These are phyloP conservation scores for Populus alba DNA, from an alignment of 345 rosid species.

Conservation along the genomic window DNA sequence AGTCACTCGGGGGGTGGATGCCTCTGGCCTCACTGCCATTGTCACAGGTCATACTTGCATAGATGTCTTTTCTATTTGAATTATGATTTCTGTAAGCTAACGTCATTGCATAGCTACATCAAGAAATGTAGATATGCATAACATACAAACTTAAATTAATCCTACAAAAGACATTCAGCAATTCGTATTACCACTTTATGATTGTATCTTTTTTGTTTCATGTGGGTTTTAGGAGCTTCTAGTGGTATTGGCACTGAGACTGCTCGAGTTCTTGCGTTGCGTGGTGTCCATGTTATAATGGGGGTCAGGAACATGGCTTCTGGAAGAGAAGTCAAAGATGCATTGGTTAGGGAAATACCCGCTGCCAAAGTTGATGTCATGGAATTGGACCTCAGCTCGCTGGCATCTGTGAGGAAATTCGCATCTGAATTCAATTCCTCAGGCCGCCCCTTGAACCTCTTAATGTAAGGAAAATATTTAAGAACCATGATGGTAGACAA, in stretches of 20 bases:
- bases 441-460: constrained; percentile 39
- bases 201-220: background rate
- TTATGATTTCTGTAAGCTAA: background rate
- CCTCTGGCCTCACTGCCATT: constrained; percentile 71
- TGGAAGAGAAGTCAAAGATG: constrained; percentile 31
- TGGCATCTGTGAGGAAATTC: constrained; percentile 40
- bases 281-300: constrained; percentile 28
- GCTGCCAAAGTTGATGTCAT: constrained; percentile 31
- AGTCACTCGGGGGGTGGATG: constrained; percentile 72
- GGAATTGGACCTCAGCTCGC: constrained; percentile 42
- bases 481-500: background rate
- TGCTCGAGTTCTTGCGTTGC: constrained; percentile 37
- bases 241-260: constrained; percentile 82
- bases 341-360: constrained; percentile 27
- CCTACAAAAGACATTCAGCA: background rate
- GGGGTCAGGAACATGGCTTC: constrained; percentile 34
- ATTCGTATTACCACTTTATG: background rate
- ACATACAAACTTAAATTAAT: background rate
- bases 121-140: background rate
- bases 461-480: constrained; percentile 38
- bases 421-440: constrained; percentile 28
- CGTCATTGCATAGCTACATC: background rate
- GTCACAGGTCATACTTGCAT: constrained; percentile 47
- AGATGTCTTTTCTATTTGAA: background rate
- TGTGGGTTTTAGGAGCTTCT: constrained; percentile 53